These are phyloP conservation scores for Aspergillus saccharolyticus DNA, from an alignment of 495 filamentous ascomycete species.

Conservation along the genomic window DNA sequence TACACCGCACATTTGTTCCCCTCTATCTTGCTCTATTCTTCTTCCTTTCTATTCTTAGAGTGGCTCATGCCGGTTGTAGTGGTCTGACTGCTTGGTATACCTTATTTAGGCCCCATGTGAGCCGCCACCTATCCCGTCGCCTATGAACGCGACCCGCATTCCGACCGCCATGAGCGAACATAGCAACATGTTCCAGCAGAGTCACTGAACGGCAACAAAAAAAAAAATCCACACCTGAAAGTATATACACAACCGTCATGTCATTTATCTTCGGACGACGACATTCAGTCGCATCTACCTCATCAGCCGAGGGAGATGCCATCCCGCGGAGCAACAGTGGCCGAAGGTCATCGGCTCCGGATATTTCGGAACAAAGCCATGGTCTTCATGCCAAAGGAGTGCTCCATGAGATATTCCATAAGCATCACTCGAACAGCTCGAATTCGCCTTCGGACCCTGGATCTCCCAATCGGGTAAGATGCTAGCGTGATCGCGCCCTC, in stretches of 20 bases:
- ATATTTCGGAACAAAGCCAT: neutral
- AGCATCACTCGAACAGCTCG: conserved; percentile 11
- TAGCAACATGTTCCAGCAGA: neutral
- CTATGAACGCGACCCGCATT: neutral
- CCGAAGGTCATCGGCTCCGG: conserved; percentile 14
- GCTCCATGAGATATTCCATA: conserved; percentile 30
- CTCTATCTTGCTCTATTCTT: neutral
- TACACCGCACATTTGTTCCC: too few relatives aligned
- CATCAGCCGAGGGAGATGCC: conserved; percentile 6
- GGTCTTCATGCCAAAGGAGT: conserved; percentile 11
- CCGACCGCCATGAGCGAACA: neutral
- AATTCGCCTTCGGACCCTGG: neutral
- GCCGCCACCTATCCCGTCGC: neutral
- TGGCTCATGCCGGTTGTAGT: too few relatives aligned
- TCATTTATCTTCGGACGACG: conserved; percentile 19
- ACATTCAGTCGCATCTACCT: conserved; percentile 13
- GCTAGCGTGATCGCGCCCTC: neutral
- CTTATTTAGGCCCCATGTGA: neutral
- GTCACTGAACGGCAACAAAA: neutral
- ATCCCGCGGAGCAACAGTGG: neutral
- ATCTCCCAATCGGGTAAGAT: neutral
- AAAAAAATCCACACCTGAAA: neutral
- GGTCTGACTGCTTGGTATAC: neutral
- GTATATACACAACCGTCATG: conserved; percentile 8
- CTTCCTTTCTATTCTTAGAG: neutral